phyloP scores from a whole-genome alignment of 768 basidiomycete genomes.

The Cystobasidium ongulense region DNA sequence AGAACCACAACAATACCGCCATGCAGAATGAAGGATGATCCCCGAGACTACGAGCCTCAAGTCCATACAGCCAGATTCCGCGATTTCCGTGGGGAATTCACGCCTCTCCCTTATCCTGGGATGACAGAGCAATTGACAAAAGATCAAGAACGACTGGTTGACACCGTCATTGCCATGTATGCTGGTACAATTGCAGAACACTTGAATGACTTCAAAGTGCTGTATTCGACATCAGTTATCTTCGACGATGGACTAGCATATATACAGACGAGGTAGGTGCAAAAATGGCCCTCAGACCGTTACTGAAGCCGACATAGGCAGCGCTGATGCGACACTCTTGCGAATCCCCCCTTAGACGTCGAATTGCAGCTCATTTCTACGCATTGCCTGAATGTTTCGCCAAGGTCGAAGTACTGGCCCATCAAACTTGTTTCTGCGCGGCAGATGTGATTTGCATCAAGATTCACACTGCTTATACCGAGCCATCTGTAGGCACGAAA shows the following conservation, averaged over 20 bases:
- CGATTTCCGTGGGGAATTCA: conserved; percentile 13
- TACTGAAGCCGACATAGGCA: too few species aligned
- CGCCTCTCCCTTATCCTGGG: background rate
- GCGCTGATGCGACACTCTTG: background rate
- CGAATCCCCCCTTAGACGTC: background rate
- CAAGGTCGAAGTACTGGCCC: background rate
- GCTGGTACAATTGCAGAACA: background rate
- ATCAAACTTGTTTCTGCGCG: background rate
- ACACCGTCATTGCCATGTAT: conserved; percentile 5
- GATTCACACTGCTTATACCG: conserved; percentile 15
- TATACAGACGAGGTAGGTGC: background rate
- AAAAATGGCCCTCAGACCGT: background rate
- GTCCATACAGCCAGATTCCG: conserved; percentile 24
- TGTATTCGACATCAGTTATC: background rate
- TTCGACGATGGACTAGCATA: conserved; percentile 7
- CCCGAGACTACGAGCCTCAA: conserved; percentile 3
- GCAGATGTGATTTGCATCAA: background rate
- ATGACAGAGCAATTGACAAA: background rate
- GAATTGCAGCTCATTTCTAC: conserved; percentile 13
- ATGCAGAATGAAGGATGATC: background rate
- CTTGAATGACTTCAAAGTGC: background rate
- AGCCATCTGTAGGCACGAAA: conserved; percentile 16
- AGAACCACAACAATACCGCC: too few species aligned
- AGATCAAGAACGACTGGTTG: conserved; percentile 9
- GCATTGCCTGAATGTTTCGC: background rate